Percentiles rank a stretch among this genome's conserved stretches.
These are phyloP conservation scores for Termitomyces sp. DNA, from an alignment of 1,284 basidiomycete species.

Conservation along the genomic window DNA sequence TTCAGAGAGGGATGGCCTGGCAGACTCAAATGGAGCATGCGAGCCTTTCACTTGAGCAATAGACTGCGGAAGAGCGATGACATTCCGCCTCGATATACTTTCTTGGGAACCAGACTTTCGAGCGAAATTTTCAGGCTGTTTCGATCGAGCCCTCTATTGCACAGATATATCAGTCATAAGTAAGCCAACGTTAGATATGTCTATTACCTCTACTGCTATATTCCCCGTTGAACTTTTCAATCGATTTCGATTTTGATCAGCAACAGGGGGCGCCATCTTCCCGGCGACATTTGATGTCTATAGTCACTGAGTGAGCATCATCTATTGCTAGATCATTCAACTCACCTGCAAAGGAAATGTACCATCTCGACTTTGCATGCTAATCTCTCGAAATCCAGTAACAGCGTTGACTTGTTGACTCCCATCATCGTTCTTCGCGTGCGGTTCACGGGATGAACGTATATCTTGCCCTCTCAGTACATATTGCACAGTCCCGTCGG, in stretches of 20 bases:
- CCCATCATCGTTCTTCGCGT: background rate
- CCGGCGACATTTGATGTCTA: background rate
- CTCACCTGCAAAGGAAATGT: background rate
- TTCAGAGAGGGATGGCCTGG: background rate
- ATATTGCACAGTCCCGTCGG: background rate
- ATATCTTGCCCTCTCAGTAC: background rate
- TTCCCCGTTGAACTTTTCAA: background rate
- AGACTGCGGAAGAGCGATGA: background rate
- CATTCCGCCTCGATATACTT: background rate
- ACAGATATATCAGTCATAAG: background rate
- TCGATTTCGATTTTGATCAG: background rate
- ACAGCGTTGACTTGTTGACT: background rate
- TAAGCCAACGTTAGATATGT: background rate
- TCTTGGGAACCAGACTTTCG: background rate
- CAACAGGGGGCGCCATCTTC: background rate
- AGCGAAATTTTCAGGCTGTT: background rate
- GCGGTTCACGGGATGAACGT: background rate
- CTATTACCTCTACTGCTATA: background rate
- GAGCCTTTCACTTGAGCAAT: background rate
- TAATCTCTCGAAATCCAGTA: background rate
- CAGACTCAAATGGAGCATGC: background rate
- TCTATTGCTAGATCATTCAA: background rate
- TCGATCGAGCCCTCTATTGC: background rate
- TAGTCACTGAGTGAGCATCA: too few relatives aligned
- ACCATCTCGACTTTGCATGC: background rate